Base-by-base conservation (phyloP, 345 rosid genomes). In the thale cress (Arabidopsis thaliana) region DNA sequence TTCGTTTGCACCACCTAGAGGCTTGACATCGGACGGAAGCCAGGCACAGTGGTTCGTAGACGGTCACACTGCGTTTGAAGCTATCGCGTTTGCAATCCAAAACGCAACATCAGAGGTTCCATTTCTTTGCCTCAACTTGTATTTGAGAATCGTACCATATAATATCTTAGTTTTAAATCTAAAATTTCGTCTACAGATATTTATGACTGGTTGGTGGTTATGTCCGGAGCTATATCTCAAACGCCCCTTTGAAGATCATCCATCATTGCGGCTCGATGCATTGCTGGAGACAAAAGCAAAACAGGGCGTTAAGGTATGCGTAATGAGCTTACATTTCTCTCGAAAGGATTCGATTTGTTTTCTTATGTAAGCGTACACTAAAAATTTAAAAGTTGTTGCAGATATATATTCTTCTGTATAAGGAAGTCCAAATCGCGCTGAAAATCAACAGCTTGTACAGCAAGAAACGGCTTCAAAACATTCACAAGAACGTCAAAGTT, bases 181-280 rank as follows among this genome's bases (percentile, higher is more conserved):
- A 50, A 42, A 1, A 23, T 2, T 13, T 65, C 51, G 23, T 38
- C n/a, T 77, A 83, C 84, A 90, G 98, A 87, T 91, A 82, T 88
- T 86, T 68, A 85, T 94, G 44, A 91, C 96, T 49, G 98, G 98
- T 77, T 94, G 98, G 98, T 94, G 98, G 98, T 87, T 94, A 75
- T 94, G 97, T 78, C 96, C 98, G 2, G 97, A 94, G 79, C 80
- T 91, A 69, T 91, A 87, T 79, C 87, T 94, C 59, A 87, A 91
- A 82, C 91, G 98, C n/a, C 97, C 98, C 34, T 94, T 91, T 55
- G 46, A 82, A 63, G 83, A 78, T 61, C 80, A 88, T 68, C 65
- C 89, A 46, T 77, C 84, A 33, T 83, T 89, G 41, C 76, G 91
- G 74, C 93, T 91, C 42, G 97, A 94, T 82, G 82, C 87, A 24